Percentiles rank a stretch among this genome's conserved stretches.
Evolutionary conservation across 164 flowering plant genomes (phyloP).

Genomic region (Magnolia officinalis): DNA sequence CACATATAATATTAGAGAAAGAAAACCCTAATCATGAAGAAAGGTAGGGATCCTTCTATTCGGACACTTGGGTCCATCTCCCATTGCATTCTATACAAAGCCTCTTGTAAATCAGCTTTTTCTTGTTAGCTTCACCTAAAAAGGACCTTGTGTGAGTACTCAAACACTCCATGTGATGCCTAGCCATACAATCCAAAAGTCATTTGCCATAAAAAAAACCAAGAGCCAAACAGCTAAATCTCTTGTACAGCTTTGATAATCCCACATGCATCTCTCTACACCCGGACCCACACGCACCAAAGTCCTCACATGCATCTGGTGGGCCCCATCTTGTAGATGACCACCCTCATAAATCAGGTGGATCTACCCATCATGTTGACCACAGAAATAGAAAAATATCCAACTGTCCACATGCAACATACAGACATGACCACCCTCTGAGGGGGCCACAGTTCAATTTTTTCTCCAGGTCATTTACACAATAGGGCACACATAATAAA

Average conservation of each 20-base stretch:
- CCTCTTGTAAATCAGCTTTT: constrained; percentile 4
- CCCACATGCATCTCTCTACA: too few species aligned
- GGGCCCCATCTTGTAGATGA: not conserved
- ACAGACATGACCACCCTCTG: too few species aligned
- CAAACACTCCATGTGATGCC: constrained; percentile 13
- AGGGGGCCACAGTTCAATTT: not conserved
- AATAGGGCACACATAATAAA: too few species aligned
- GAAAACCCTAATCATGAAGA: constrained; percentile 14
- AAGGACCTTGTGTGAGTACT: not conserved
- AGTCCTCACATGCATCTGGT: too few species aligned
- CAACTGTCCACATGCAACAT: too few species aligned
- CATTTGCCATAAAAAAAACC: not conserved
- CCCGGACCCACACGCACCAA: too few species aligned
- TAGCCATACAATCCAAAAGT: constrained; percentile 7
- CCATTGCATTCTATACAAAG: constrained; percentile 8
- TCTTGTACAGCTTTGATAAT: not conserved
- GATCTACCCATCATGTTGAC: not conserved
- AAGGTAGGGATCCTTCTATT: constrained; percentile 7
- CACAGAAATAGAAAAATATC: too few species aligned
- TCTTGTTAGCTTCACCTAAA: constrained; percentile 7
- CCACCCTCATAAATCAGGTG: not conserved
- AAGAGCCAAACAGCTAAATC: not conserved
- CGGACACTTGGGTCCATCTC: constrained; percentile 6
- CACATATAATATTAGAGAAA: constrained; percentile 2
- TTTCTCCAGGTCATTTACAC: too few species aligned